Evolutionary conservation across 148 eudicot species (phyloP).

Genomic region (Vaccinium macrocarpon): DNA sequence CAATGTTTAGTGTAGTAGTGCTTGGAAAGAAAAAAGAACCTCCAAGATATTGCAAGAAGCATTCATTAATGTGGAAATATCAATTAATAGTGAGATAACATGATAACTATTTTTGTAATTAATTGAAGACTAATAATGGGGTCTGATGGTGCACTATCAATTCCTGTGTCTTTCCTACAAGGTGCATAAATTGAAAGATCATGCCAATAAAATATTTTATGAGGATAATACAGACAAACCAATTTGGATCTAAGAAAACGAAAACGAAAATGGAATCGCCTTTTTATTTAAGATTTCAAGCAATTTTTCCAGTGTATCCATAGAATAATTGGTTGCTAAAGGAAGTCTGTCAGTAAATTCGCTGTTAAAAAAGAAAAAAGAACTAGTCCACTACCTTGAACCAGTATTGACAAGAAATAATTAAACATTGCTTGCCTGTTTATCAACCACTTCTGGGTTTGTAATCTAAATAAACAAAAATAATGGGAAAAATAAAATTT

Average conservation of each 20-base stretch:
- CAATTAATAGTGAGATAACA: background rate
- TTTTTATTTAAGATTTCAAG: background rate
- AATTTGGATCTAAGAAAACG: too few relatives aligned
- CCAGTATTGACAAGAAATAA: background rate
- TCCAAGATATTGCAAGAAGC: background rate
- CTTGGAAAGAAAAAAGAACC: background rate
- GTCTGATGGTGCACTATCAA: conserved; percentile 3
- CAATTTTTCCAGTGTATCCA: background rate
- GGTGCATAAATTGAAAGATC: background rate
- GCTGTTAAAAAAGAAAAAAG: background rate
- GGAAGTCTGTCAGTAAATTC: background rate
- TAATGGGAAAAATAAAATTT: too few relatives aligned
- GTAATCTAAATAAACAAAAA: too few relatives aligned
- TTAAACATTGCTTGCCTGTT: background rate
- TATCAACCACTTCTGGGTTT: too few relatives aligned
- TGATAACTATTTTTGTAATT: background rate
- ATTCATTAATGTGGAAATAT: background rate
- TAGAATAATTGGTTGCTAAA: background rate
- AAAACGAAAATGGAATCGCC: background rate
- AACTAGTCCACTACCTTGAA: background rate
- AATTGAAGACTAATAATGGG: conserved; percentile 4
- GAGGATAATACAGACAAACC: background rate
- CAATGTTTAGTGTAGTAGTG: background rate
- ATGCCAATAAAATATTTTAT: background rate
- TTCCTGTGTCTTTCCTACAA: conserved; percentile 5